Conservation (phyloP, 2,329 filamentous ascomycete genomes). For the Thermothelomyces thermophilus region DNA sequence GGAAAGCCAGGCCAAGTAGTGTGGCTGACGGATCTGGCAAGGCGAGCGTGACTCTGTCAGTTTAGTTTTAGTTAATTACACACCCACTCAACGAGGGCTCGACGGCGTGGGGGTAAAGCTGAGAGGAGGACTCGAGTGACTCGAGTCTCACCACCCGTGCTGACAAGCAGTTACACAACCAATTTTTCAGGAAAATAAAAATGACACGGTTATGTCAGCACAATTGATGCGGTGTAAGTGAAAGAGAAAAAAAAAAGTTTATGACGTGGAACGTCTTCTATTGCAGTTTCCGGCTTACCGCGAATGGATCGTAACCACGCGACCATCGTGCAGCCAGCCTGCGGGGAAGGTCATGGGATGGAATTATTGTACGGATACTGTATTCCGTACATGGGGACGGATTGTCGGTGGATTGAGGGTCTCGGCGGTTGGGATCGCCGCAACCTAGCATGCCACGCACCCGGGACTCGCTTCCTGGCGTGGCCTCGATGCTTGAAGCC, state of each 20-base stretch:
- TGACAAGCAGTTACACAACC: background rate
- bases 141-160: background rate
- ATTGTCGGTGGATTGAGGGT: too few relatives aligned
- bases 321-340: conserved; percentile 6
- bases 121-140: background rate
- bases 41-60: background rate
- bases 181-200: background rate
- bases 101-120: background rate
- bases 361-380: too few relatives aligned
- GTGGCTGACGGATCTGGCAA: background rate
- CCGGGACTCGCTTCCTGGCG: too few relatives aligned
- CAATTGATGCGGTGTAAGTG: background rate
- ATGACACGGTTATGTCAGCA: background rate
- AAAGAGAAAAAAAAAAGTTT: background rate
- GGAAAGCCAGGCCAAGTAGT: background rate
- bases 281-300: background rate
- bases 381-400: too few relatives aligned
- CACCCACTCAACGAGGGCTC: background rate
- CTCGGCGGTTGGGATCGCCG: too few relatives aligned
- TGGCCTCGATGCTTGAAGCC: too few relatives aligned
- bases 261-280: conserved; percentile 1
- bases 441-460: too few relatives aligned
- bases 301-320: conserved; percentile 8
- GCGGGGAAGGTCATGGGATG: conserved; percentile 11
- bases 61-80: background rate